Conservation (phyloP, 352 stramenopile genomes). For the Pythium aquatile region DNA sequence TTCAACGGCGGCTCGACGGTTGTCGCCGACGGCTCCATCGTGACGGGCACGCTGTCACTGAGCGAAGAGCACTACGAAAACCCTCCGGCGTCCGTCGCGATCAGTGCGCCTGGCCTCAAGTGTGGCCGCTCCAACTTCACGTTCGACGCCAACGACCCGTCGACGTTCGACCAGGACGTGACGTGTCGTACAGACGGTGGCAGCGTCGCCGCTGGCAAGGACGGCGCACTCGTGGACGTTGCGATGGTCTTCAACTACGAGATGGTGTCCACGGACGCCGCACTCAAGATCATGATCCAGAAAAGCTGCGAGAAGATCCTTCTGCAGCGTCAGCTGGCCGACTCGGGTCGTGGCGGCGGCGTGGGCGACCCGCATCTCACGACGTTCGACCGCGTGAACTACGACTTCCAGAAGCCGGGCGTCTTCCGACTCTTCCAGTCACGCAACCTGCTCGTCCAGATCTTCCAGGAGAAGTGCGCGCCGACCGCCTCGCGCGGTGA, state of each 20-base stretch:
- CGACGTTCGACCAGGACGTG: conserved; percentile 21
- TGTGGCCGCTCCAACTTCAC: conserved; percentile 16
- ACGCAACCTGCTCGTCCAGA: conserved; percentile 28
- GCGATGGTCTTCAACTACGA: conserved; percentile 16
- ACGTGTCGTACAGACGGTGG: conserved; percentile 24
- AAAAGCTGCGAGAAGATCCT: conserved; percentile 19
- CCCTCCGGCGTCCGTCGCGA: conserved; percentile 13
- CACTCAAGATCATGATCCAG: conserved; percentile 13
- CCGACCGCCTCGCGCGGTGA: conserved; percentile 11
- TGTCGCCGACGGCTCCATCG: conserved; percentile 18
- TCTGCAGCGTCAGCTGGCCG: conserved; percentile 13
- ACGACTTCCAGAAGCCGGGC: conserved; percentile 33
- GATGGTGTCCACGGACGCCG: neutral
- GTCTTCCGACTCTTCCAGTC: conserved; percentile 35
- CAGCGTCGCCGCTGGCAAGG: neutral
- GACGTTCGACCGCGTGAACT: conserved; percentile 33
- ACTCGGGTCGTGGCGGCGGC: conserved; percentile 16
- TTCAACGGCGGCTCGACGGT: conserved; percentile 15
- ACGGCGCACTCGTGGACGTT: conserved; percentile 15
- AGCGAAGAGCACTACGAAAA: conserved; percentile 16
- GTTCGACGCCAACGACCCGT: conserved; percentile 18
- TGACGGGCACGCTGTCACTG: conserved; percentile 20
- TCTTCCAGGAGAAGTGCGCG: conserved; percentile 39
- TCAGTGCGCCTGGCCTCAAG: conserved; percentile 22
- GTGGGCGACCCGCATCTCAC: conserved; percentile 35